Base-by-base conservation (phyloP, 1,139 yeast genomes). In the Saccharomycopsis hybrid region DNA sequence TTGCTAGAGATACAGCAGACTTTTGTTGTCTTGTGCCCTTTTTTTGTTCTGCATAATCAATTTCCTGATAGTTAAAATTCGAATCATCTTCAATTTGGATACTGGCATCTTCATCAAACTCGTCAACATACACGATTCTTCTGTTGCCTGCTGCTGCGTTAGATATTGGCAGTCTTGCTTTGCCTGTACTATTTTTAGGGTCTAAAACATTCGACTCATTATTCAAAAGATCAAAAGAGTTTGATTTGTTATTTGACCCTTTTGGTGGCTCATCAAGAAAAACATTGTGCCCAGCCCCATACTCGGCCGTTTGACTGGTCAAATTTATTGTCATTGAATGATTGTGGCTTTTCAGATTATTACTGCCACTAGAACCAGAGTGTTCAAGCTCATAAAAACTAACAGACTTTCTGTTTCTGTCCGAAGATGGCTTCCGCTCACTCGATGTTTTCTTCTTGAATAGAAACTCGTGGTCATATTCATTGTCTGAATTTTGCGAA, bases 101-200 rank as follows among this genome's bases (percentile, higher is more conserved):
- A 29, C 50, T 28, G 25, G 55, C 49, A 25, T 55, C 57, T 1
- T 56, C 55, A 40, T 56, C 58, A n/a, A 8, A 33, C 13, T 46
- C 48, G 27, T 62, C 67, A 37, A 64, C 52, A 4, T 62, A 58
- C 13, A 61, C 60, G 3, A 65, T 67, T 43, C 63, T 61, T 49
- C 69, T 56, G 46, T 65, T 58, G 9, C 53, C 46, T 7, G 61
- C 58, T 7, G 54, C 57, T 18, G 62, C 60, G 3, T 59, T 56
- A 28, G 46, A 55, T 11, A 41, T 38, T n/a, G 24, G 13, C 9
- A 8, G 9, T 8, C 8, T 13, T 28, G 8, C 25, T 11, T 5
- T 28, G 2, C 50, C 32, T 25, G 52, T 45, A 11, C 18, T 31
- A 24, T 8, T n/a, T 5, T 5, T 5, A 11, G 39, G 13, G 11